Evolutionary conservation across 2,329 filamentous ascomycete species (phyloP), one percentile per base, ranked within the genome.

Genomic region (Botrytis squamosa): DNA sequence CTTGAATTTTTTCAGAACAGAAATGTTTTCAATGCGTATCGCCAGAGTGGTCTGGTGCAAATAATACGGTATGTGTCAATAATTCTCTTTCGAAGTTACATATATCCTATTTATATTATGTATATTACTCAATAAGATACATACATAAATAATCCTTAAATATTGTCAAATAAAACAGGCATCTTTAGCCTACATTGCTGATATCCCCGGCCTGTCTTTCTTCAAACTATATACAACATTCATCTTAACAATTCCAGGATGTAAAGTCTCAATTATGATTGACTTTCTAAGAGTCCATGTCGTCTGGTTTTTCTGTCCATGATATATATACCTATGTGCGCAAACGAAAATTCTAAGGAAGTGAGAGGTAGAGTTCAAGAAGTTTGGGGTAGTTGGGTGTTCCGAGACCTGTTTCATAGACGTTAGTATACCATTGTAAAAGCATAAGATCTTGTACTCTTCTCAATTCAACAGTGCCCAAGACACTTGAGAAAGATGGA

Each of bases 301-400:
- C 8, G 25, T 63, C 22, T 42, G 25, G 7, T 22, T 25, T 29
- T 25, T n/a, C 10, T 29, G 33, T n/a, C 10, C 14, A 65, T 65
- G 25, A 33, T 22, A n/a, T 33, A 16, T 22, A 65, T 42, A 29
- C 22, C 40, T n/a, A 1, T 25, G 22, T 49, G 25, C 18, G 38
- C 36, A 1, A 16, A 55, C 12, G 22, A 18, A 16, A 22, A 14
- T 16, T 18, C 25, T 64, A 73, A 64, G 66, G 66, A 20, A 73
- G 68, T 5, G 71, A 69, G 12, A 73, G 55, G 29, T 59, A 73
- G 33, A 70, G 46, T 1, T 49, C 36, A 40, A 73, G 55, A n/a
- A 73, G 46, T 22, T 55, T 57, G 4, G 71, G 71, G 33, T 63
- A 73, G 36, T 73, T 73, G 4, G 71, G 71, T 22, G 71, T 73